A percentile compares a stretch with the other conserved stretches of the same genome.
Evolutionary conservation across 2,329 filamentous ascomycete species (phyloP).

Genomic region (Colletotrichum acutatum): DNA sequence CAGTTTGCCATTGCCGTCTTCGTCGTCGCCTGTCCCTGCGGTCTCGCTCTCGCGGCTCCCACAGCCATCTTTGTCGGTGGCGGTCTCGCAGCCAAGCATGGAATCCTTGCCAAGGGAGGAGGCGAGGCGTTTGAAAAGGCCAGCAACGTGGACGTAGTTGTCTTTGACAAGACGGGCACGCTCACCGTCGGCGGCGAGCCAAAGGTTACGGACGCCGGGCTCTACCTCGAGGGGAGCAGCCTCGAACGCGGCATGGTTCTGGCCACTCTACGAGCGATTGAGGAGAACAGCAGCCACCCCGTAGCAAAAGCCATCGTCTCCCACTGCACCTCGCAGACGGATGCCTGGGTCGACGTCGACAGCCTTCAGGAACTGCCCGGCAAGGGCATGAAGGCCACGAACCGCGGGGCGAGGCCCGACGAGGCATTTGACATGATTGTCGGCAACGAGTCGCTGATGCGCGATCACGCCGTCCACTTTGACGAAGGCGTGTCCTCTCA

Average conservation of each 20-base stretch:
- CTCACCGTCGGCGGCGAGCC: conserved; percentile 80
- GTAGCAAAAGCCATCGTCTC: conserved; percentile 76
- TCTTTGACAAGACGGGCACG: conserved; percentile 92
- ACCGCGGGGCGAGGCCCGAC: conserved; percentile 43
- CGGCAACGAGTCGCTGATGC: conserved; percentile 79
- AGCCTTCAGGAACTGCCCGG: conserved; percentile 75
- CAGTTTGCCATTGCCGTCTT: conserved; percentile 89
- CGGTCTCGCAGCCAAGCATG: conserved; percentile 81
- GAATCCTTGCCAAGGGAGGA: conserved; percentile 85
- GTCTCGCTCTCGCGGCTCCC: conserved; percentile 84
- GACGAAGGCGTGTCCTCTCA: conserved; percentile 45
- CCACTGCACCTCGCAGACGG: conserved; percentile 62
- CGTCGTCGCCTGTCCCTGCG: conserved; percentile 87
- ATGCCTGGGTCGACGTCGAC: conserved; percentile 46
- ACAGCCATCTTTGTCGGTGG: conserved; percentile 88
- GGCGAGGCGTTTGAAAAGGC: conserved; percentile 89
- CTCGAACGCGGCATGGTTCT: conserved; percentile 49
- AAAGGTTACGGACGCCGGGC: conserved; percentile 67
- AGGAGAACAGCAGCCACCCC: conserved; percentile 80
- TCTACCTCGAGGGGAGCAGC: conserved; percentile 47
- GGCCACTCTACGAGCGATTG: conserved; percentile 68
- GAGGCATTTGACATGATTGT: conserved; percentile 66
- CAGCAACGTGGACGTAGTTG: conserved; percentile 79
- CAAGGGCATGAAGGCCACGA: conserved; percentile 73
- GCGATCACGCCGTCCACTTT: conserved; percentile 56